These are phyloP conservation scores for Nicotiana paniculata DNA, from an alignment of 257 asterid species.

Conservation along the genomic window DNA sequence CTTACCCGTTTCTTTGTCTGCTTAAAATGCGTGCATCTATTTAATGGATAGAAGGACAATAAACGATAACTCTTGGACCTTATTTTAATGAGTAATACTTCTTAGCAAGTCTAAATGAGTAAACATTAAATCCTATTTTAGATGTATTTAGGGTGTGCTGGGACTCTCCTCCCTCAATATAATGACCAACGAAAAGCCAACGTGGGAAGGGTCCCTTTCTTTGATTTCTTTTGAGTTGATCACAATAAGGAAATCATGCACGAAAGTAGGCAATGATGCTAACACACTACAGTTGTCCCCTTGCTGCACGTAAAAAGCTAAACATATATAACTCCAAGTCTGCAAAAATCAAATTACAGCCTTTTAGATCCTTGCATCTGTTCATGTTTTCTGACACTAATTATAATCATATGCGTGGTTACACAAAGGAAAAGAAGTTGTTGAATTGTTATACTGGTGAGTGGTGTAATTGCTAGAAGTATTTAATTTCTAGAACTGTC, in stretches of 20 bases:
- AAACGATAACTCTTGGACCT: background rate
- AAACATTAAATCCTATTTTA: background rate
- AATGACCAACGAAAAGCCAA: background rate
- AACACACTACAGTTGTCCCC: background rate
- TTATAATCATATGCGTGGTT: background rate
- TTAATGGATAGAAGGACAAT: background rate
- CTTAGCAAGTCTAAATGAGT: background rate
- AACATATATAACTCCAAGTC: background rate
- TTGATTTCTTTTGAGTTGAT: background rate
- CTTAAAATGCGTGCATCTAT: constrained; percentile 1
- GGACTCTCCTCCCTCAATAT: background rate
- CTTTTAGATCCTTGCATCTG: background rate
- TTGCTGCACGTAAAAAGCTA: constrained; percentile 3
- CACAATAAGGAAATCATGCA: background rate
- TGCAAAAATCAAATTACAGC: background rate
- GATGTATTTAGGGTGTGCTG: background rate
- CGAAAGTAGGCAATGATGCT: constrained; percentile 5
- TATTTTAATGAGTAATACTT: background rate
- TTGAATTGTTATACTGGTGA: too few species aligned
- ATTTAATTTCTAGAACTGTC: too few species aligned
- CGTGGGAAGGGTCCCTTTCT: background rate
- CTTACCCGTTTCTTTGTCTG: constrained; percentile 36
- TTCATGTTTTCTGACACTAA: background rate
- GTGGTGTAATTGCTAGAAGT: too few species aligned
- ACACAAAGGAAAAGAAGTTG: background rate